These are phyloP conservation scores for Fusarium veterinarium DNA, from an alignment of 2,329 filamentous ascomycete genomes.

Conservation along the genomic window DNA sequence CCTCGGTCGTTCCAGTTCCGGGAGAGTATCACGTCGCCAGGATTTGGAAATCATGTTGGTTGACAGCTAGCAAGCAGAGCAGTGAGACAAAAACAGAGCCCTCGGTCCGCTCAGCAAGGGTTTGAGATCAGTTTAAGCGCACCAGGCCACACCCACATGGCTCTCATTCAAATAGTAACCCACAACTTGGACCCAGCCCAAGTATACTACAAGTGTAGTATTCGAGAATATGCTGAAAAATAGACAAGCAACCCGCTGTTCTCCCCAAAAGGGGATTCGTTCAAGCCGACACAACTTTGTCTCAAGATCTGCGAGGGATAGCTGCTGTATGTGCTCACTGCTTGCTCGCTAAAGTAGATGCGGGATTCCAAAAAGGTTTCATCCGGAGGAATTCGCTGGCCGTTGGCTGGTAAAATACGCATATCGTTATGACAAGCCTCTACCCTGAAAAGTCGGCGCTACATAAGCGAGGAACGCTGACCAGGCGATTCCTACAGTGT, in stretches of 20 bases:
- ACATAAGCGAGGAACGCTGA: slow-evolving; percentile 57
- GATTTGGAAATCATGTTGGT: slow-evolving; percentile 29
- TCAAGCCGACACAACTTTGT: slow-evolving; percentile 5
- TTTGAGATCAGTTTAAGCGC: slow-evolving; percentile 8
- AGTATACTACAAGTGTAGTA: slow-evolving; percentile 13
- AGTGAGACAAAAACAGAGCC: slow-evolving; percentile 42
- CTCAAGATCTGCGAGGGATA: slow-evolving; percentile 18
- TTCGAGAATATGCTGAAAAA: not conserved
- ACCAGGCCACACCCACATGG: slow-evolving; percentile 20
- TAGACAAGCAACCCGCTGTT: slow-evolving; percentile 1
- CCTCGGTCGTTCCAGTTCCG: slow-evolving; percentile 48
- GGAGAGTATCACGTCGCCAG: slow-evolving; percentile 41
- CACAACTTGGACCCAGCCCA: slow-evolving; percentile 36
- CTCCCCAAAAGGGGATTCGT: slow-evolving; percentile 4
- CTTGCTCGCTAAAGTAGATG: slow-evolving; percentile 58
- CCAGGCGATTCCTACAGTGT: slow-evolving; percentile 60
- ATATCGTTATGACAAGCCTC: slow-evolving; percentile 39
- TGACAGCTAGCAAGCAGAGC: slow-evolving; percentile 47
- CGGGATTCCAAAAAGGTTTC: slow-evolving; percentile 41
- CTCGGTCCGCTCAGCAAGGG: slow-evolving; percentile 3
- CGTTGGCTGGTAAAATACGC: slow-evolving; percentile 33
- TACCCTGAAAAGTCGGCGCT: slow-evolving; percentile 44
- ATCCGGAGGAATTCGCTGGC: slow-evolving; percentile 43
- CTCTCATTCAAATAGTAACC: slow-evolving; percentile 26
- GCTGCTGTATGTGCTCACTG: slow-evolving; percentile 59